A percentile compares a stretch with the other conserved stretches of the same genome.
Conservation (phyloP, 495 filamentous ascomycete genomes). For the Xylaria bambusicola region DNA sequence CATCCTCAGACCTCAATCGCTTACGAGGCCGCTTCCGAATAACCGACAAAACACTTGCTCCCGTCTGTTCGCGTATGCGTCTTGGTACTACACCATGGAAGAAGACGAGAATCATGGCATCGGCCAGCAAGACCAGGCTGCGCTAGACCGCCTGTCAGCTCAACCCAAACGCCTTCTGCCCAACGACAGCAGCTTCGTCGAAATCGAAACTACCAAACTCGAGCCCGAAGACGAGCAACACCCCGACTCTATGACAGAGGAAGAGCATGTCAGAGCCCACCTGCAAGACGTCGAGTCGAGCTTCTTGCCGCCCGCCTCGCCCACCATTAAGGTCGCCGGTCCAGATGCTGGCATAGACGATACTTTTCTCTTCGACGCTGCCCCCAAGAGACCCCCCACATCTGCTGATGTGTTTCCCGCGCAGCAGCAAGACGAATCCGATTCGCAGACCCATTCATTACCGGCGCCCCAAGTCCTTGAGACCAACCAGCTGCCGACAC, state of each 20-base stretch:
- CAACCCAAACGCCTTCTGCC: constrained; percentile 9
- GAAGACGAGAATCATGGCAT: constrained; percentile 28
- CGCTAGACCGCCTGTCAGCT: neutral
- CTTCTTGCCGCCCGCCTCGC: constrained; percentile 64
- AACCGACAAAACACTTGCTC: neutral
- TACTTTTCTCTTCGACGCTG: constrained; percentile 63
- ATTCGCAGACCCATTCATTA: neutral
- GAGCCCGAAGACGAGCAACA: constrained; percentile 36
- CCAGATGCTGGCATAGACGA: constrained; percentile 56
- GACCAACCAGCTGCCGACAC: constrained; percentile 6
- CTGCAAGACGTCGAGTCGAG: constrained; percentile 88
- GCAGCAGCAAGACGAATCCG: neutral
- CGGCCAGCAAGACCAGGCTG: neutral
- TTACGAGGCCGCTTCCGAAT: neutral
- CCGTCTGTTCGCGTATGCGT: neutral
- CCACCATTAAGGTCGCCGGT: constrained; percentile 38
- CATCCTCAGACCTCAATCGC: neutral
- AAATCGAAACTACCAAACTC: constrained; percentile 45
- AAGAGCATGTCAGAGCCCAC: constrained; percentile 52
- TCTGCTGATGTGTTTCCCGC: neutral
- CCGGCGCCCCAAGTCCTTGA: constrained; percentile 6
- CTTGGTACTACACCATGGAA: constrained; percentile 22
- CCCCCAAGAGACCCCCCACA: neutral
- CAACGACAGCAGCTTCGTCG: constrained; percentile 46
- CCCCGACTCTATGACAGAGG: constrained; percentile 48